Percentiles rank a stretch among this genome's conserved stretches.
Evolutionary conservation across 2,329 filamentous ascomycete species (phyloP).

Genomic region (Cladophialophora bantiana): DNA sequence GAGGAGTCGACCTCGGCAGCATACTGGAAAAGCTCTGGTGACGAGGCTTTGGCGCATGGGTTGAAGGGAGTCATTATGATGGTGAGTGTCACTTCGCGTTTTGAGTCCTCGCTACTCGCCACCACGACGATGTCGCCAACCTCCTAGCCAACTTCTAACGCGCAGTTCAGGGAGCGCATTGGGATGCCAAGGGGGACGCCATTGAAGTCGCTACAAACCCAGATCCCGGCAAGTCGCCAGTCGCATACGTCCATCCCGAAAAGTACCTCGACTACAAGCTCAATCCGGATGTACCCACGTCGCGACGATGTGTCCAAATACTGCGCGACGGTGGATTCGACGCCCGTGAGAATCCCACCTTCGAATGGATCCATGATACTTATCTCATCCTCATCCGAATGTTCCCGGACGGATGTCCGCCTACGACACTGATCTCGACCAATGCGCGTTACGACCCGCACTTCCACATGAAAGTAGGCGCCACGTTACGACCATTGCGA

Average conservation of each 20-base stretch:
- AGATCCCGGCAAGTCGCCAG: conserved; percentile 65
- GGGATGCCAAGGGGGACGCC: conserved; percentile 63
- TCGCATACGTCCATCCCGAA: conserved; percentile 69
- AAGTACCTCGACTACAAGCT: conserved; percentile 69
- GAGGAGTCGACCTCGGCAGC: conserved; percentile 67
- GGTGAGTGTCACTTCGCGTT: too few relatives aligned
- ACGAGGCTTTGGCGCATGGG: conserved; percentile 65
- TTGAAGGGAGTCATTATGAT: conserved; percentile 72
- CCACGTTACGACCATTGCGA: conserved; percentile 63
- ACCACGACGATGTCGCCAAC: too few relatives aligned
- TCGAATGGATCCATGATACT: conserved; percentile 77
- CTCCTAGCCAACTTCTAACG: too few relatives aligned
- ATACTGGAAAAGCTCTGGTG: conserved; percentile 72
- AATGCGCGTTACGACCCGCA: conserved; percentile 64
- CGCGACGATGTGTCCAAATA: conserved; percentile 58
- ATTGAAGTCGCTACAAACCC: conserved; percentile 69
- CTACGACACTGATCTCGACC: conserved; percentile 66
- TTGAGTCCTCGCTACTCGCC: too few relatives aligned
- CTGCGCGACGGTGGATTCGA: conserved; percentile 62
- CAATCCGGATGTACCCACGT: conserved; percentile 68
- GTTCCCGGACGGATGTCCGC: conserved; percentile 59
- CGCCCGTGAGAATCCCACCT: conserved; percentile 59
- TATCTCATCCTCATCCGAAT: conserved; percentile 73
- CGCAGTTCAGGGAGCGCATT: conserved; percentile 70
- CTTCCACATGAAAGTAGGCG: conserved; percentile 64